Evolutionary conservation across 1,284 basidiomycete genomes (phyloP), one percentile per base, ranked within the genome.

Genomic region (Cryptococcus hybrid): DNA sequence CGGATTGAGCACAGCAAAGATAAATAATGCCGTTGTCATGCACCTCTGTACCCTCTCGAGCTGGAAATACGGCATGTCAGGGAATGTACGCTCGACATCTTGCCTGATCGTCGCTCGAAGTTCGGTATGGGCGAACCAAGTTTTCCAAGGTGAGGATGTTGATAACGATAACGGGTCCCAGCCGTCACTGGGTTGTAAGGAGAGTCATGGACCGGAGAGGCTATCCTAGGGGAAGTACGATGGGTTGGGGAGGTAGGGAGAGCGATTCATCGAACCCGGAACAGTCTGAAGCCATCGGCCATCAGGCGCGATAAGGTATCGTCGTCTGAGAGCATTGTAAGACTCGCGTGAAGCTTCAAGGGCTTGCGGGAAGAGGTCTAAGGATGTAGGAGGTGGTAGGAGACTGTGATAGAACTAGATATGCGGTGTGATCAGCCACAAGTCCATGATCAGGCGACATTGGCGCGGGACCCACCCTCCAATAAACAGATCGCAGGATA

Each of bases 51-150:
- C 85, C 18, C 85, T 82, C 30, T 82, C 73, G 18, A 86, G 82
- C 34, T 88, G 85, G 74, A 96, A 97, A 79, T 93, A 96, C 2
- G 82, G 82, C 53, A 94, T 86, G 61, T 96, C 93, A 7, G 93
- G 93, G 71, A 95, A 96, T 84, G 93, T 96, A 68, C 93, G 83
- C 66, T 94, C 90, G 0, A 97, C 93, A 73, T 97, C 93, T 75
- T 94, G 90, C 24, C 85, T 78, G 54, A 97, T 95, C 3, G 85
- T 89, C 71, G 88, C 91, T 15, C 91, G 83, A 38, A 95, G 80
- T 54, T 96, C 93, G 30, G 92, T 82, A 39, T 90, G 85, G 13
- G 85, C 81, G 73, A 96, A 97, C 90, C 91, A 96, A 47, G 87
- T 84, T 64, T 85, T 88, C 93, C 93, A 96, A 11, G 92, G 92